Percentiles rank a stretch among this genome's conserved stretches.
Conservation (phyloP, 768 basidiomycete genomes). For the Lactarius trivialis region DNA sequence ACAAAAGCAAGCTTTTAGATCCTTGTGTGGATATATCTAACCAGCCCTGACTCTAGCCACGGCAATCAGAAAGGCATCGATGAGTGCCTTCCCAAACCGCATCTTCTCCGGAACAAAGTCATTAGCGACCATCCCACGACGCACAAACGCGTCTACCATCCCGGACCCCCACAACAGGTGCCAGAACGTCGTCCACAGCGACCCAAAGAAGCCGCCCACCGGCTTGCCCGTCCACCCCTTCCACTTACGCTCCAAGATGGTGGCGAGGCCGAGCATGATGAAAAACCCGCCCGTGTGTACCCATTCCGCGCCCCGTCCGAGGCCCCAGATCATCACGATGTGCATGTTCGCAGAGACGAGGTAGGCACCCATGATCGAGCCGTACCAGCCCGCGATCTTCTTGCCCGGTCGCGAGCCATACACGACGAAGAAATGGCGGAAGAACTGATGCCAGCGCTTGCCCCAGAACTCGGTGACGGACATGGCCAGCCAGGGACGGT, state of each 20-base stretch:
- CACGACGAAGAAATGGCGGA: constrained; percentile 31
- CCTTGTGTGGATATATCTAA: not conserved
- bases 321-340: constrained; percentile 50
- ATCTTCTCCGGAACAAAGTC: constrained; percentile 9
- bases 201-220: constrained; percentile 44
- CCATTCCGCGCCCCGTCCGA: constrained; percentile 52
- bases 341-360: constrained; percentile 54
- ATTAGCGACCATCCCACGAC: constrained; percentile 15
- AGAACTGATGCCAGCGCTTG: constrained; percentile 36
- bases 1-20: not conserved
- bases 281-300: constrained; percentile 45
- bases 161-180: constrained; percentile 36
- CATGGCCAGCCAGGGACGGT: constrained; percentile 33
- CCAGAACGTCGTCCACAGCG: constrained; percentile 49
- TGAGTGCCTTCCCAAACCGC: constrained; percentile 14
- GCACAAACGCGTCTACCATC: constrained; percentile 21
- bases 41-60: not conserved
- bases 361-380: constrained; percentile 53
- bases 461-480: constrained; percentile 39
- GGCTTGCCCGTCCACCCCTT: constrained; percentile 37
- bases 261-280: constrained; percentile 48
- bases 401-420: constrained; percentile 32
- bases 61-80: not conserved
- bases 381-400: constrained; percentile 41
- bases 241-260: constrained; percentile 46